Percentiles rank a stretch among this genome's conserved stretches.
Evolutionary conservation across 2,329 filamentous ascomycete genomes (phyloP).

Genomic region (Colletotrichum sp.): DNA sequence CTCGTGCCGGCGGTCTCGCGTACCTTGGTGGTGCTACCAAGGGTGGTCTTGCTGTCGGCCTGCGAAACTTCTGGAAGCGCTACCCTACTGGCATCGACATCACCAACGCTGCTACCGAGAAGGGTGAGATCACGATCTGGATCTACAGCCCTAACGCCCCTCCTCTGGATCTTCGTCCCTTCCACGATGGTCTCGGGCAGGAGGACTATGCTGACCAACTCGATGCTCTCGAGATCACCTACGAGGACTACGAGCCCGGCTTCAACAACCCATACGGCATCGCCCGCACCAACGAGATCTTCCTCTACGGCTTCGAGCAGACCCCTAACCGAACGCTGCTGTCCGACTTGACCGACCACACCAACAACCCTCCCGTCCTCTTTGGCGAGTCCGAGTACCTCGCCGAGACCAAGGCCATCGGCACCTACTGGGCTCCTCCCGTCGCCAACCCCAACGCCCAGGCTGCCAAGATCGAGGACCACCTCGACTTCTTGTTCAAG

Average conservation of each 20-base stretch:
- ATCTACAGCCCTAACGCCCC: conserved; percentile 62
- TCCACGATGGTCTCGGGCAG: conserved; percentile 62
- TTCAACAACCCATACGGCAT: conserved; percentile 64
- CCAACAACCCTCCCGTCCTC: conserved; percentile 58
- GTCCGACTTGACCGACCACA: conserved; percentile 44
- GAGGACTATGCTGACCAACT: conserved; percentile 62
- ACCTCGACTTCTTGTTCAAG: conserved; percentile 60
- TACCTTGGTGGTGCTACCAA: conserved; percentile 62
- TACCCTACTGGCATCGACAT: conserved; percentile 65
- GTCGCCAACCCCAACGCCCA: conserved; percentile 23
- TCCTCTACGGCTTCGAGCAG: conserved; percentile 54
- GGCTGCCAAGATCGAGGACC: conserved; percentile 49
- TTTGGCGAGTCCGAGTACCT: conserved; percentile 53
- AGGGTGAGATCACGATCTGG: conserved; percentile 62
- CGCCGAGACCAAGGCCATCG: conserved; percentile 55
- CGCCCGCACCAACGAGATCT: conserved; percentile 62
- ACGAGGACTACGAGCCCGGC: conserved; percentile 64
- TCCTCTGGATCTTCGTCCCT: conserved; percentile 61
- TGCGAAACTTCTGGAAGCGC: conserved; percentile 68
- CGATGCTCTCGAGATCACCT: conserved; percentile 66
- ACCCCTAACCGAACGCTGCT: conserved; percentile 57
- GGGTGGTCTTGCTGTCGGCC: conserved; percentile 64
- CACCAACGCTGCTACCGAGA: conserved; percentile 51
- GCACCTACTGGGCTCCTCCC: conserved; percentile 58
- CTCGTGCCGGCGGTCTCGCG: conserved; percentile 58